Evolutionary conservation across 129 eudicot genomes (phyloP).

Genomic region (carrot (Daucus carota)): DNA sequence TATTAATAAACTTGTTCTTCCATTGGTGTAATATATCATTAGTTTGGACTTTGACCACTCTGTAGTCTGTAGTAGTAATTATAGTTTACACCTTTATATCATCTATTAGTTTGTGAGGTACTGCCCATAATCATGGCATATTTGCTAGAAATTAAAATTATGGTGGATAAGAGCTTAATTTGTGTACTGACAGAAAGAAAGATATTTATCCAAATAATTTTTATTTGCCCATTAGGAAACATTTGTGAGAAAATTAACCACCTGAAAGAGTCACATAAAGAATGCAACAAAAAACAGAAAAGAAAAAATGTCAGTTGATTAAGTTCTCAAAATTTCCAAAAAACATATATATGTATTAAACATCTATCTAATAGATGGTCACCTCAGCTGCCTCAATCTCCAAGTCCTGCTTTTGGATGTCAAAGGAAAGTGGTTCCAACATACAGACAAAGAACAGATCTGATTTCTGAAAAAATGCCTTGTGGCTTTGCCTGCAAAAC

Average conservation of each 20-base stretch:
- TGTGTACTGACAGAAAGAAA: neutral
- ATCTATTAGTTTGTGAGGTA: too few species aligned
- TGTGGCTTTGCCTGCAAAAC: slow-evolving; percentile 72
- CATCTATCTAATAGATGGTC: neutral
- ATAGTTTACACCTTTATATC: too few species aligned
- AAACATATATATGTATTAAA: neutral
- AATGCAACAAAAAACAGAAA: neutral
- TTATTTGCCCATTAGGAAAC: too few species aligned
- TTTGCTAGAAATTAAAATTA: neutral
- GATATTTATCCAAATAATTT: too few species aligned
- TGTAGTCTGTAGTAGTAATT: too few species aligned
- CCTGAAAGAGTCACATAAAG: neutral
- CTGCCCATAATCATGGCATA: neutral
- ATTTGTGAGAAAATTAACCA: too few species aligned
- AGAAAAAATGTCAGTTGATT: neutral
- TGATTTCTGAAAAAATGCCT: slow-evolving; percentile 74
- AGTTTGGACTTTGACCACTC: neutral
- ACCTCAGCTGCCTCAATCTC: slow-evolving; percentile 95
- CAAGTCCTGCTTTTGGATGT: slow-evolving; percentile 67
- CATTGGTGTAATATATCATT: too few species aligned
- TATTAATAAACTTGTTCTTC: too few species aligned
- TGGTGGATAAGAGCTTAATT: neutral
- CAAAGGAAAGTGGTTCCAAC: slow-evolving; percentile 63
- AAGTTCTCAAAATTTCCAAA: neutral
- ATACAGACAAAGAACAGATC: slow-evolving; percentile 79